These are phyloP conservation scores for Neoarthrinium moseri DNA, from an alignment of 2,329 filamentous ascomycete genomes.

Conservation along the genomic window DNA sequence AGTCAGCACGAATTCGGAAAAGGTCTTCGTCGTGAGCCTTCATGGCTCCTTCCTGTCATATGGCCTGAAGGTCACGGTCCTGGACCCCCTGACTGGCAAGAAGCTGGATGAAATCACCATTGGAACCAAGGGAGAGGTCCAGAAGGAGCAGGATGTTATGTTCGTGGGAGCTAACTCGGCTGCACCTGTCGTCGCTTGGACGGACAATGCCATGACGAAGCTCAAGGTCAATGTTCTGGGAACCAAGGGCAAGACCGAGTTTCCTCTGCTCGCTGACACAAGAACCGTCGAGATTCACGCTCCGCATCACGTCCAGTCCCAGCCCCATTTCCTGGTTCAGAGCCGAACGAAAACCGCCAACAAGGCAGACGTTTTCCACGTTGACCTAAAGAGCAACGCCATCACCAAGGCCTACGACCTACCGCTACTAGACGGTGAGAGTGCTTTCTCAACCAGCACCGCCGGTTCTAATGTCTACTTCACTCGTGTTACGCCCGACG, in stretches of 20 bases:
- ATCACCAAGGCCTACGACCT: constrained; percentile 80
- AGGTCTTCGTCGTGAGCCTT: constrained; percentile 76
- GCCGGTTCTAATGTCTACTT: constrained; percentile 85
- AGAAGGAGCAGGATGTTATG: constrained; percentile 62
- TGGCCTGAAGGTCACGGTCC: constrained; percentile 71
- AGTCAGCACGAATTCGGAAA: constrained; percentile 65
- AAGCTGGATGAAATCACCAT: constrained; percentile 70
- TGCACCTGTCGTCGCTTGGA: constrained; percentile 74
- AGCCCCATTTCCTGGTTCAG: constrained; percentile 83
- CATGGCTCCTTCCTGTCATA: constrained; percentile 69
- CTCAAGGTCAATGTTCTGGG: constrained; percentile 72
- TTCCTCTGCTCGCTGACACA: constrained; percentile 47
- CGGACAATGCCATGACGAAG: constrained; percentile 59
- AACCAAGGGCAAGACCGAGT: constrained; percentile 54
- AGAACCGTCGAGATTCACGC: constrained; percentile 67
- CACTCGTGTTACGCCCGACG: constrained; percentile 73
- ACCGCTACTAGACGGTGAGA: constrained; percentile 66
- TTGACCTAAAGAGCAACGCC: constrained; percentile 67
- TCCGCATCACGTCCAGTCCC: constrained; percentile 67
- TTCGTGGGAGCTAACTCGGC: constrained; percentile 76
- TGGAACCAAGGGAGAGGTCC: constrained; percentile 72
- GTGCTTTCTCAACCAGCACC: constrained; percentile 77
- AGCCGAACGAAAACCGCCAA: constrained; percentile 68
- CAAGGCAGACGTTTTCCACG: constrained; percentile 83
- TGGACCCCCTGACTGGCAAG: constrained; percentile 73